Base-by-base conservation (phyloP, 352 stramenopile genomes). In the Pythium biforme region DNA sequence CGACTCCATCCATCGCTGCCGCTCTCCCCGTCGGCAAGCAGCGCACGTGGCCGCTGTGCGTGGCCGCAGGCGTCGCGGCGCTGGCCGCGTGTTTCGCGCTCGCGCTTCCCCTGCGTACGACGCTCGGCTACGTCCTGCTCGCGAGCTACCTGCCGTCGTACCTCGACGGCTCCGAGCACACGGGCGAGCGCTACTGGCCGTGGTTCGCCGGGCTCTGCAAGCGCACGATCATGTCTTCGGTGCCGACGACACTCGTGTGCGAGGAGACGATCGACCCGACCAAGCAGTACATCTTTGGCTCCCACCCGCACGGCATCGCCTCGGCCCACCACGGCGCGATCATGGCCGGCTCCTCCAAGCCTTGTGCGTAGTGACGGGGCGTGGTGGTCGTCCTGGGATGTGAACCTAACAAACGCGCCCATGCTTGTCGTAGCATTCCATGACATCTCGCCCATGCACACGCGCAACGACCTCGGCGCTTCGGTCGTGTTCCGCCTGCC, bases 251-350 rank as follows among this genome's bases (percentile, higher is more conserved):
- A 46, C 64, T 92, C 47, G 81, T 92, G 63, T 90, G 86, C 65
- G 82, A 95, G 46, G 75, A 83, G 53, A 65, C 69, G 10, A 63
- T 93, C 49, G 73, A 88, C 37, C 73, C 78, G 7, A 57, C 49
- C 26, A 81, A 81, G 69, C 83, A 91, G 59, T 86, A 93, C 58
- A 84, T 95, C 26, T 90, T 91, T 53, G 88, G 73, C 55, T 90
- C 78, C 2, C 86, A 94, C 53, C 86, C 86, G 39, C 86, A 94
- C 53, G 86, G 83, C 14, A 55, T 92, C 9, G 49, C 89, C 48
- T 95, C 86, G 12, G 75, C 61, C 29, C 82, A 93, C 56, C 82
- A 95, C 61, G 86, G 79, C 1, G 68, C 78, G 17, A 63, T 92
- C 25, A 66, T 93, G 69, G 68, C 69, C 15, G 83, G 83, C 10